Evolutionary conservation across 2,329 filamentous ascomycete species (phyloP), one percentile per base, ranked within the genome.

Genomic region (Calonectria pseudoturangicola): DNA sequence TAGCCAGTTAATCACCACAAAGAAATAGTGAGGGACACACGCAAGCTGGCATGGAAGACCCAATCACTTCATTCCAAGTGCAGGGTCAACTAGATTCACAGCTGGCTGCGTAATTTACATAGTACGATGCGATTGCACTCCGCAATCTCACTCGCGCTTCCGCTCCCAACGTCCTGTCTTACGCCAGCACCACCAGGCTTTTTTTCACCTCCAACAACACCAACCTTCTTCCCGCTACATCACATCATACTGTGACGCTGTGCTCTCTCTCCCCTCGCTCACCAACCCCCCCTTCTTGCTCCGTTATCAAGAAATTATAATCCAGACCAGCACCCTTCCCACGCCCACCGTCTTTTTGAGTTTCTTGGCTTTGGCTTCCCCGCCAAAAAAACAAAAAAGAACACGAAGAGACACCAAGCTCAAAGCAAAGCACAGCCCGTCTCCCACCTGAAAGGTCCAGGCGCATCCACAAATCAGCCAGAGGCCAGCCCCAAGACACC

Each of bases 141-240:
- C 75, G 67, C 74, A 62, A 69, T 72, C 70, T 64, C 66, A 66
- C 73, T 70, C 64, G 50, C 62, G 63, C 39, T 47, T 54, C 66
- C 48, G 64, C 66, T 65, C 68, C 75, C 63, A 54, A 27, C 67
- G 47, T 25, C 30, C 21, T 27, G 73, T 67, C 67, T 63, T 63
- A 71, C 58, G 39, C 36, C 51, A 71, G 58, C 27, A 39, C 48
- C 60, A 21, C 21, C 21, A 21, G 51, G 47, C 39, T 62, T 45
- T 47, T 62, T 45, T 58, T 63, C 66, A 51, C 48, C 47, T 71
- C 47, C 68, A 65, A 65, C 33, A 65, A 66, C 25, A 43, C 15
- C 39, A 43, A 15, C 30, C 4, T 43, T 7, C 58, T 28, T 64
- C 15, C 62, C 66, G 39, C 62, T 64, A 54, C 58, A 43, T 36